Evolutionary conservation across 306 rosid genomes (phyloP).

Genomic region (Vigna unguiculata): DNA sequence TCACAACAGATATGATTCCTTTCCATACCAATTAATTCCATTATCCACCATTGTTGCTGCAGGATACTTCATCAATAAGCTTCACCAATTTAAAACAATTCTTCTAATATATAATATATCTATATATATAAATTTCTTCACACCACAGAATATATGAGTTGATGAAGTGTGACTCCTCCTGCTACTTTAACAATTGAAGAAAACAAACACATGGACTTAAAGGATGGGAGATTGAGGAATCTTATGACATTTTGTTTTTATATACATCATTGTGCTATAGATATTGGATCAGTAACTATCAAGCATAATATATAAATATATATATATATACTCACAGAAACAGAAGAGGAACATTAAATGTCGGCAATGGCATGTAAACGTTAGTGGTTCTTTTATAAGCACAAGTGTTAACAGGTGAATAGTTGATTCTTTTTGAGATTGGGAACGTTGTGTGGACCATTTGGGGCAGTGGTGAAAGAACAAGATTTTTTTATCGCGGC

Average conservation of each 20-base stretch:
- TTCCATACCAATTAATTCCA: slow-evolving; percentile 1
- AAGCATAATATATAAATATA: not conserved
- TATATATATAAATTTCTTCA: slow-evolving; percentile 7
- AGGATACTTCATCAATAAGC: not conserved
- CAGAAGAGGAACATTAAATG: not conserved
- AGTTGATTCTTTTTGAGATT: slow-evolving; percentile 24
- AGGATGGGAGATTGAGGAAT: slow-evolving; percentile 14
- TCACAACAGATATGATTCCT: slow-evolving; percentile 13
- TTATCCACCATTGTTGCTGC: not conserved
- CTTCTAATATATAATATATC: too few relatives aligned
- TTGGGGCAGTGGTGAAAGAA: slow-evolving; percentile 46
- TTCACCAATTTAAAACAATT: slow-evolving; percentile 8
- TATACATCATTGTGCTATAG: slow-evolving; percentile 26
- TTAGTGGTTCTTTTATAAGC: not conserved
- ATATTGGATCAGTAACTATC: slow-evolving; percentile 43
- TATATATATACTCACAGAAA: not conserved
- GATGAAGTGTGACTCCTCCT: not conserved
- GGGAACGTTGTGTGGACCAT: slow-evolving; percentile 47
- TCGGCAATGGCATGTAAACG: slow-evolving; percentile 41
- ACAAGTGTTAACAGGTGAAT: slow-evolving; percentile 15
- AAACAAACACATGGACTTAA: slow-evolving; percentile 26
- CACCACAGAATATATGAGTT: not conserved
- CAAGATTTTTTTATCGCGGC: slow-evolving; percentile 1
- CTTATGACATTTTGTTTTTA: slow-evolving; percentile 4
- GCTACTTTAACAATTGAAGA: slow-evolving; percentile 39